Base-by-base conservation (phyloP, 2,329 filamentous ascomycete species). In the Pezicula carpinea region DNA sequence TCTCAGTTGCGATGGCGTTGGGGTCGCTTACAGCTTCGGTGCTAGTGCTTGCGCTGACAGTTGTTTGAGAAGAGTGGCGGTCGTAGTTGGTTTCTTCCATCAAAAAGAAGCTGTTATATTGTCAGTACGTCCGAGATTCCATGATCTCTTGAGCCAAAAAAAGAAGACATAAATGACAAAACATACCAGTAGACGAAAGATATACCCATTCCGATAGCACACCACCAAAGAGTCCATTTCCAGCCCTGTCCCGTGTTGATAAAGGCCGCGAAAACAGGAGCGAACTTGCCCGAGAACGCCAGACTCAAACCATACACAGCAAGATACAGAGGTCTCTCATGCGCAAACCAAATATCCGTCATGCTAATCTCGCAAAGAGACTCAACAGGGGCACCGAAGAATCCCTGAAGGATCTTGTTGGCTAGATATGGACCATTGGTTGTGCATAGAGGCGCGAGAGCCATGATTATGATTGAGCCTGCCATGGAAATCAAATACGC, bases 61-160 rank as follows among this genome's bases (percentile, higher is more conserved):
- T 48, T 4, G 44, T 36, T 11, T 39, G 26, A n/a, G 46, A 31
- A 13, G 40, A 38, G 31, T 48, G 45, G 8, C 54, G 49, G 41
- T 57, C 54, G 43, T 53, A 57, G 22, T 55, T 80, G 5, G 78
- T 80, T 59, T 82, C 79, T 58, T 82, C 79, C 67, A 80, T 72
- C 57, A 75, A 71, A 53, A 82, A 74, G 64, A 79, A 79, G 1
- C 75, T 59, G 10, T 11, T 11, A 10, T 3, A 11, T 29, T 3
- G 26, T 29, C 13, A 29, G 26, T 29, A 10, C 26, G 13, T 29
- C 26, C 26, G 13, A 5, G 13, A 8, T 29, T 29, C 26, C 13
- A 29, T 6, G 8, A 11, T n/a, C n/a, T n/a, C n/a, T n/a, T n/a
- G n/a, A n/a, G n/a, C n/a, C n/a, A n/a, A n/a, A n/a, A n/a, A n/a